Conservation (phyloP, 345 rosid genomes). For the Adansonia digitata region DNA sequence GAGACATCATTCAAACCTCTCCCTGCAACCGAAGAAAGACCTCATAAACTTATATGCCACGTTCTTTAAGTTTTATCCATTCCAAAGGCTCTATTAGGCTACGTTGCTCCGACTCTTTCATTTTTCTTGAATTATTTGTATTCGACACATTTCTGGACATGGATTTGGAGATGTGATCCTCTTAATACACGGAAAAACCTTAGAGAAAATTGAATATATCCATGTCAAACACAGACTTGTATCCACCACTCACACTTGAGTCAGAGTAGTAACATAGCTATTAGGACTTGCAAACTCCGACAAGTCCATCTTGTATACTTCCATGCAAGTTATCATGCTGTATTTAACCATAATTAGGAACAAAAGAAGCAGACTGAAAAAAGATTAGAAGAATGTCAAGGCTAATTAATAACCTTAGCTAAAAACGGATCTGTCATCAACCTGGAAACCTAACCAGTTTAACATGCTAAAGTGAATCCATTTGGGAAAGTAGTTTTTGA, state of each 20-base stretch:
- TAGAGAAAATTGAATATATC: too few species aligned
- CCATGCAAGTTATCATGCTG: not conserved
- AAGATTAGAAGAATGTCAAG: not conserved
- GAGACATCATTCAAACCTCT: not conserved
- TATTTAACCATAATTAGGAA: not conserved
- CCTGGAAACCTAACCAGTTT: not conserved
- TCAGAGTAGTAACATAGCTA: too few species aligned
- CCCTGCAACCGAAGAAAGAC: not conserved
- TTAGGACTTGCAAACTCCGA: too few species aligned
- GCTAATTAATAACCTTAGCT: not conserved
- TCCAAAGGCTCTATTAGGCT: not conserved
- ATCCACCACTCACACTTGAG: too few species aligned
- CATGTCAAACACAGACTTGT: too few species aligned
- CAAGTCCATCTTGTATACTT: not conserved
- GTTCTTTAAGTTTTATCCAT: not conserved
- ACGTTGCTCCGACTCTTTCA: too few species aligned
- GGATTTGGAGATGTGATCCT: too few species aligned
- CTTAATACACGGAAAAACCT: too few species aligned
- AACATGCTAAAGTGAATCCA: not conserved
- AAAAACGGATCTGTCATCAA: not conserved
- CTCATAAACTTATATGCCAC: not conserved
- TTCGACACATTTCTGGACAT: too few species aligned
- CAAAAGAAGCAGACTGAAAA: not conserved
- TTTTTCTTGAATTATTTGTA: too few species aligned
- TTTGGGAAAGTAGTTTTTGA: not conserved